Base-by-base conservation (phyloP, 345 rosid genomes). In the Raphanus raphanistrum region DNA sequence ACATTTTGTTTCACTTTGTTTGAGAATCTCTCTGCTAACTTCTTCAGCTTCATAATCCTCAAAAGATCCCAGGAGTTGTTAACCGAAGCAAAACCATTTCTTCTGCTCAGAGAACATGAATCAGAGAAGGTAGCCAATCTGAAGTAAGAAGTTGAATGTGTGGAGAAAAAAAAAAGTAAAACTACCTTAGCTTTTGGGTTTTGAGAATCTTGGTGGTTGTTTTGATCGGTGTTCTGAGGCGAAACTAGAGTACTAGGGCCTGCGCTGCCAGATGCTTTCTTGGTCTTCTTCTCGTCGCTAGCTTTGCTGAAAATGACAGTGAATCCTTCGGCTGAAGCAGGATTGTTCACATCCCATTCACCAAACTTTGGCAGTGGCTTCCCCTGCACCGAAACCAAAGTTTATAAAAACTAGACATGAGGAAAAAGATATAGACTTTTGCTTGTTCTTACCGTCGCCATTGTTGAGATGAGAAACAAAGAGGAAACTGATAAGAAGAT, bases 281-380 rank as follows among this genome's bases (percentile, higher is more conserved):
- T 86, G 10, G 83, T 77, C 85, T 82, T 87, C 76, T 87, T 87
- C 77, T 87, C 88, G 48, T 87, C 79, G 41, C 90, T 84, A 74
- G 90, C 90, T 77, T 87, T 87, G 84, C 85, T 85, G 84, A 87
- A 87, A 52, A 85, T 85, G 73, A 87, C 87, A 0, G 90, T 87
- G 79, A 83, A 85, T 58, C 90, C 90, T 74, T 87, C 90, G 0
- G 90, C 90, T 6, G 90, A 85, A 45, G 90, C 73, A 0, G 88
- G 90, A 69, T 87, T 84, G 64, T 83, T 87, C 52, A 85, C 88
- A 83, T 87, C 86, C 90, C 90, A 87, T 62, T 87, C 90, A 15
- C 90, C 90, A 74, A 87, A 87, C 81, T 85, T 87, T 21, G 90
- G 90, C 74, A 87, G 68, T 31, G 88, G 84, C 52, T 64, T 82